Conservation (phyloP, 331 rosid species). For the Prunus yedoensis region DNA sequence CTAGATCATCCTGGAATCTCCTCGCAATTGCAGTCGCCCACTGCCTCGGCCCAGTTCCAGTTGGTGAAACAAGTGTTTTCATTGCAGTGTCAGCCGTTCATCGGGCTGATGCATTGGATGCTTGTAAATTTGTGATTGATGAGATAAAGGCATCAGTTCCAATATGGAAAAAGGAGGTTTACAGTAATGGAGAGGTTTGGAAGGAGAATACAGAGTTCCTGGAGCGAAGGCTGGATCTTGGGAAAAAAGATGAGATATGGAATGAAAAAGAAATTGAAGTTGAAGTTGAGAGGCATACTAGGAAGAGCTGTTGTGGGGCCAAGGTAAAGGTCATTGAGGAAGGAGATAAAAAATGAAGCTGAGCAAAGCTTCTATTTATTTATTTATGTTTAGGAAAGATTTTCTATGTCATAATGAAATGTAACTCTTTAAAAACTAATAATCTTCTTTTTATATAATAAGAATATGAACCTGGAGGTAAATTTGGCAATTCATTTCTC, state of each 20-base stretch:
- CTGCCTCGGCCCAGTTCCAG: slow-evolving; percentile 75
- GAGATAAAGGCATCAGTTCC: slow-evolving; percentile 87
- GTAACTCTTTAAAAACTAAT: not conserved
- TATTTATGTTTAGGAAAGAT: not conserved
- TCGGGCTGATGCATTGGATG: slow-evolving; percentile 74
- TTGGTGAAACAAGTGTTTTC: slow-evolving; percentile 78
- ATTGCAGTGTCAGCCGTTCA: slow-evolving; percentile 70
- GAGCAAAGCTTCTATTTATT: no score
- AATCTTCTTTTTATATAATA: not conserved
- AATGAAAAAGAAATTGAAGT: slow-evolving; percentile 26
- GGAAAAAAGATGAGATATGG: slow-evolving; percentile 33
- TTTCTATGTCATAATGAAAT: not conserved
- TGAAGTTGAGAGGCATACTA: slow-evolving; percentile 28
- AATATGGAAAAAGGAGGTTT: slow-evolving; percentile 96
- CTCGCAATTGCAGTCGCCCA: slow-evolving; percentile 83
- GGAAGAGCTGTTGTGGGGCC: slow-evolving; percentile 59
- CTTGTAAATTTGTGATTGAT: slow-evolving; percentile 77
- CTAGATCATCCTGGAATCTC: slow-evolving; percentile 73
- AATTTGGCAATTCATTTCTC: no score
- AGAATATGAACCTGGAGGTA: not conserved
- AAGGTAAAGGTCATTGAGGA: slow-evolving; percentile 54
- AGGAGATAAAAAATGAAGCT: slow-evolving; percentile 10
- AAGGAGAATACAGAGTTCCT: slow-evolving; percentile 85
- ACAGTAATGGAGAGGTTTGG: slow-evolving; percentile 92
- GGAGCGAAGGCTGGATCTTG: slow-evolving; percentile 60